Evolutionary conservation across 208 protist genomes (phyloP).

Genomic region (Phytomonas sp.): DNA sequence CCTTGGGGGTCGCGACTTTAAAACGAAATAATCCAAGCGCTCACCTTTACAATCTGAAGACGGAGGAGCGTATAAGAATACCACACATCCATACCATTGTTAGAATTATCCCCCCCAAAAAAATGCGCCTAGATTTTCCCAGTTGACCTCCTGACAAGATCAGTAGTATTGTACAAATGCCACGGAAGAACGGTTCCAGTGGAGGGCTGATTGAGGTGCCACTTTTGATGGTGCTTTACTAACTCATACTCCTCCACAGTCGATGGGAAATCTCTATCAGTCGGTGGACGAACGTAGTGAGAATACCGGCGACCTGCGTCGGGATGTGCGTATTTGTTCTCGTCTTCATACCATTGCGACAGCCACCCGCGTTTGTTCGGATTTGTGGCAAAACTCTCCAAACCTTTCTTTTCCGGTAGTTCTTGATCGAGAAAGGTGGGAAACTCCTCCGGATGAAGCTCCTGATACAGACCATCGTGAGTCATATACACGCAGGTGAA

Average conservation of each 20-base stretch:
- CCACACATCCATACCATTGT: background rate
- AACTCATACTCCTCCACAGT: conserved; percentile 83
- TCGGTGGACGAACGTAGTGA: conserved; percentile 76
- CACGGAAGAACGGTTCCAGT: conserved; percentile 84
- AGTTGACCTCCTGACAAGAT: conserved; percentile 40
- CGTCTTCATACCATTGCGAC: conserved; percentile 82
- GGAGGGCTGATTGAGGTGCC: conserved; percentile 85
- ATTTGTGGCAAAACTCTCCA: conserved; percentile 67
- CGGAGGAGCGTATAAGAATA: no score
- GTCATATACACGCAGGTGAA: conserved; percentile 88
- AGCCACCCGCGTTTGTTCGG: conserved; percentile 79
- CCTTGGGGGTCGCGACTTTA: no score
- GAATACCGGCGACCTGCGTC: conserved; percentile 61
- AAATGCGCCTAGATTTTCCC: conserved; percentile 22
- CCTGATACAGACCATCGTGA: conserved; percentile 84
- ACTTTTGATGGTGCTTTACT: conserved; percentile 90
- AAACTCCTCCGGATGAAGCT: conserved; percentile 82
- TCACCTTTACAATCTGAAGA: no score
- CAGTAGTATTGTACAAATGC: conserved; percentile 69
- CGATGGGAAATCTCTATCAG: conserved; percentile 76
- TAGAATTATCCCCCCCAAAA: background rate
- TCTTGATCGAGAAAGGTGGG: conserved; percentile 77
- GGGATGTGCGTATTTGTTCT: conserved; percentile 82
- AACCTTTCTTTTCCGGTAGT: conserved; percentile 67
- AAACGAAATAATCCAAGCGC: no score